A percentile compares a stretch with the other conserved stretches of the same genome.
phyloP scores from a whole-genome alignment of 2,329 filamentous ascomycete species.

The Hymenoscyphus occultus region DNA sequence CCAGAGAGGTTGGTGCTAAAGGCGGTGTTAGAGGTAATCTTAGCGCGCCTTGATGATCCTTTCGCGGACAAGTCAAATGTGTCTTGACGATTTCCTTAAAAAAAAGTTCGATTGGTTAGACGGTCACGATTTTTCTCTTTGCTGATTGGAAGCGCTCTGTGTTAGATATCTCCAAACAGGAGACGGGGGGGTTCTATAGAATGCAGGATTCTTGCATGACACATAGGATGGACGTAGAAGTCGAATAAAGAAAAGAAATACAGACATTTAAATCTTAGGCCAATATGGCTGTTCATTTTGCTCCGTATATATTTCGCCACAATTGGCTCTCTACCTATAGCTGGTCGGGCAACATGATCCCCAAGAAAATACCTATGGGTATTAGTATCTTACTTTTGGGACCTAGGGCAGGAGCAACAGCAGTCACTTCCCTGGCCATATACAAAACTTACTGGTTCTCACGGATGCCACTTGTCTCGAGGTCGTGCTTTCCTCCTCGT shows the following conservation, averaged over 20 bases:
- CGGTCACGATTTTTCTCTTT: slow-evolving; percentile 1
- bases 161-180: background rate
- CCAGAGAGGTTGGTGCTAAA: slow-evolving; percentile 70
- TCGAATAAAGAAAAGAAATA: slow-evolving; percentile 2
- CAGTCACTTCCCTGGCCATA: too few species aligned
- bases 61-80: background rate
- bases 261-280: background rate
- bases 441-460: too few species aligned
- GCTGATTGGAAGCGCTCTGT: background rate
- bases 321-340: too few species aligned
- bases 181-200: slow-evolving; percentile 6
- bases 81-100: background rate
- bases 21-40: slow-evolving; percentile 36
- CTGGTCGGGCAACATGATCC: too few species aligned
- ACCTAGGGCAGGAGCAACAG: too few species aligned
- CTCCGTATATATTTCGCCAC: background rate
- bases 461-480: background rate
- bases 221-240: background rate
- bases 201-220: background rate
- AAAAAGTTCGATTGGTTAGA: slow-evolving; percentile 5
- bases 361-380: too few species aligned
- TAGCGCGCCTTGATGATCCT: slow-evolving; percentile 27
- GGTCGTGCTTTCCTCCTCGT: background rate
- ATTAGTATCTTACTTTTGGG: too few species aligned
- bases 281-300: background rate